Percentiles rank a stretch among this genome's conserved stretches.
These are phyloP conservation scores for Ogataea haglerorum DNA, from an alignment of 805 yeast genomes.

Conservation along the genomic window DNA sequence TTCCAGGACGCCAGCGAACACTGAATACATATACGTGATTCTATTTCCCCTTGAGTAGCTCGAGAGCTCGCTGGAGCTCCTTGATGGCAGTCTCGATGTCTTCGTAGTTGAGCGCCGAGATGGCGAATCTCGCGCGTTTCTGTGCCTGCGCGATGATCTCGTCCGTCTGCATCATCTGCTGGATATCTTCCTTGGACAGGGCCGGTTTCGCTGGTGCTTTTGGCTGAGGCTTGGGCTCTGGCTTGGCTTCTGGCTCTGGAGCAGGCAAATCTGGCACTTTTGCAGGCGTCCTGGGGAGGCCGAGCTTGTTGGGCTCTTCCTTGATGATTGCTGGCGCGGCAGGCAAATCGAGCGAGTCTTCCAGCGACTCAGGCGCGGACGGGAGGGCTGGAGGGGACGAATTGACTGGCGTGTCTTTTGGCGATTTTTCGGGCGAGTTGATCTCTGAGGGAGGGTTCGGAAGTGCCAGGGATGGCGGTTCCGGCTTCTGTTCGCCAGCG, in stretches of 20 bases:
- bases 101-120: slow-evolving; percentile 76
- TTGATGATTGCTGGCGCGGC: slow-evolving; percentile 30
- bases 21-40: slow-evolving; percentile 3
- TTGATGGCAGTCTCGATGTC: slow-evolving; percentile 65
- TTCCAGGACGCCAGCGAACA: slow-evolving; percentile 26
- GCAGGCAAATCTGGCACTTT: slow-evolving; percentile 10
- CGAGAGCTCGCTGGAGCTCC: slow-evolving; percentile 55
- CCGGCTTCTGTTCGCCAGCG: neutral
- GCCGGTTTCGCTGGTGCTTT: slow-evolving; percentile 5
- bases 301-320: slow-evolving; percentile 30
- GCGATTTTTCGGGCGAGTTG: slow-evolving; percentile 9
- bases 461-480: neutral
- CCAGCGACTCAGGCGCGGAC: slow-evolving; percentile 17
- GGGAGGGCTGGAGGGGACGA: slow-evolving; percentile 8
- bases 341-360: slow-evolving; percentile 28
- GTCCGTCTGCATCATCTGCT: slow-evolving; percentile 49
- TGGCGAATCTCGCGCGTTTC: slow-evolving; percentile 69
- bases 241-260: slow-evolving; percentile 2
- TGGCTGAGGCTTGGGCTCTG: slow-evolving; percentile 10
- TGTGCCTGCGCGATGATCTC: slow-evolving; percentile 59
- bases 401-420: neutral
- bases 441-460: slow-evolving; percentile 17
- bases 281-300: slow-evolving; percentile 28
- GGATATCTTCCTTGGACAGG: slow-evolving; percentile 37
- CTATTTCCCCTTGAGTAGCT: slow-evolving; percentile 33